Percentiles rank a stretch among this genome's conserved stretches.
These are phyloP conservation scores for Lasiosphaeria ovina DNA, from an alignment of 495 filamentous ascomycete genomes.

Conservation along the genomic window DNA sequence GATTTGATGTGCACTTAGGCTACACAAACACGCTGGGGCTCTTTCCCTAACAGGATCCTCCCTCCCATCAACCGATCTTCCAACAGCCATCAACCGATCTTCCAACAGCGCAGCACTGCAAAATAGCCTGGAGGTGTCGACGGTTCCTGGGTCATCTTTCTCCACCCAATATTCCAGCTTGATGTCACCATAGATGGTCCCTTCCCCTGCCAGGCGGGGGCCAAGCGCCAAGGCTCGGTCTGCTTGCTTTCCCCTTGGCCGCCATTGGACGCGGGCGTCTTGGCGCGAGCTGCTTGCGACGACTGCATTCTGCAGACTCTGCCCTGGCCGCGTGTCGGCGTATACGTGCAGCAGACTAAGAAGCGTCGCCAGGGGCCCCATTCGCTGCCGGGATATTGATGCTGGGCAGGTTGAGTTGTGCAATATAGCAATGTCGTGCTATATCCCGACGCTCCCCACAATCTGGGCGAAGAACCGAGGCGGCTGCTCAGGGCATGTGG, in stretches of 20 bases:
- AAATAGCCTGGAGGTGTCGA: no score
- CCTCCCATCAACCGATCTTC: no score
- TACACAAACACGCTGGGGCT: no score
- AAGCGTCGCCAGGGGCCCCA: background rate
- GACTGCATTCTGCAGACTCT: no score
- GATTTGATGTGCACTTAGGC: no score
- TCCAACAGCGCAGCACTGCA: no score
- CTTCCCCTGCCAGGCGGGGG: background rate
- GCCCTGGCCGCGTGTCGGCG: background rate
- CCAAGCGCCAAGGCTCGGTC: no score
- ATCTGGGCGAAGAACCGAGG: background rate
- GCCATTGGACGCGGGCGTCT: background rate
- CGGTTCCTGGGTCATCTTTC: no score
- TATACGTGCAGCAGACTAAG: background rate
- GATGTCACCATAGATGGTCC: background rate
- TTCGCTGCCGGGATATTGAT: background rate
- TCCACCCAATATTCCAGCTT: background rate
- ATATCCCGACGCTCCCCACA: background rate
- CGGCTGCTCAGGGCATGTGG: background rate
- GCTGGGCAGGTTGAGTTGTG: background rate
- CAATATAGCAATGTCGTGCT: no score
- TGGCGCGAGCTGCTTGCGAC: background rate
- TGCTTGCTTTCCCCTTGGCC: background rate
- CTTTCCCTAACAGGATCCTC: no score
- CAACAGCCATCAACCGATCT: no score